Evolutionary conservation across 2,329 filamentous ascomycete genomes (phyloP), one percentile per base, ranked within the genome.

Genomic region (Teratosphaeriaceae sp.): DNA sequence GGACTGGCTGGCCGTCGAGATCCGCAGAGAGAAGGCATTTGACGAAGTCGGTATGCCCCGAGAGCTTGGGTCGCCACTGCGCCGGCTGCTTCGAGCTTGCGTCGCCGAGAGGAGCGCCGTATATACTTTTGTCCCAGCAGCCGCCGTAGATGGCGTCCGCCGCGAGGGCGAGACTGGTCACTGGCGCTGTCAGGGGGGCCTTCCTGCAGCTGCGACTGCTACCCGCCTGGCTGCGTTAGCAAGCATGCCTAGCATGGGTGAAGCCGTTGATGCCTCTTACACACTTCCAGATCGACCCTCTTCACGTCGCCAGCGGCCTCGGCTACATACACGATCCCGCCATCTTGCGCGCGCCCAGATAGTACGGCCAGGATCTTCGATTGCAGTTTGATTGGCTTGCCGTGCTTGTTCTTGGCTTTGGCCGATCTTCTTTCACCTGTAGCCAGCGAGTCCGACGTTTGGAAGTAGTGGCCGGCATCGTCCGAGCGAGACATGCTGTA

Each of bases 41-140:
- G 56, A 98, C 85, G 60, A 98, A 98, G 66, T 98, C 92, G 1
- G 77, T 73, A 64, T 97, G 90, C 3, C 88, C 88, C 3, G 3
- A 39, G n/a, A 12, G 30, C 39, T 21, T 20, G 3, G 38, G 8
- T 36, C 37, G 15, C 46, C 15, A 16, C 5, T 7, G 9, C 5
- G 11, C n/a, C 5, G 29, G 8, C 15, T 88, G n/a, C 36, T 15
- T 15, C 7, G 9, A 12, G 7, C 9, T 22, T 11, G 8, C 15
- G 15, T 9, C 37, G 4, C 47, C 26, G 23, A 83, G 68, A 55
- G 85, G 75, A 85, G 88, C 96, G 23, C 84, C 85, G 82, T 88
- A 95, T 45, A 97, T 76, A 16, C 79, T 76, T 68, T 94, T 95
- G 67, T 98, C 90, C 92, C 92, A 98, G 46, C 83, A 92, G 24